phyloP scores from a whole-genome alignment of 306 rosid species.

The Cucurbita maxima region DNA sequence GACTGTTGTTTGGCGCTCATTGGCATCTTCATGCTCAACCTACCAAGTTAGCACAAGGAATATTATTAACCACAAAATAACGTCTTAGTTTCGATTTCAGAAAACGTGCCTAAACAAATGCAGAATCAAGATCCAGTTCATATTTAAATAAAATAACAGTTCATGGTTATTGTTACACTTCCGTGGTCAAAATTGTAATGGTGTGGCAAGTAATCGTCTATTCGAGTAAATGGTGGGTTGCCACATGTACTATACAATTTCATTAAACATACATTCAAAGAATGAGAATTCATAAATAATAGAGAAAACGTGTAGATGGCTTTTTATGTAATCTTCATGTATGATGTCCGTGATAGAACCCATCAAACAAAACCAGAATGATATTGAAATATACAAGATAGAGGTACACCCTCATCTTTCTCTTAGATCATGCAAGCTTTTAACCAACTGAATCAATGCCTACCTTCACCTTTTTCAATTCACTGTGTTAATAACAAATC shows the following conservation, averaged over 20 bases:
- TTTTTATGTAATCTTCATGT: neutral
- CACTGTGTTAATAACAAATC: neutral
- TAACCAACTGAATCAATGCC: neutral
- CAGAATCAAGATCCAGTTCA: neutral
- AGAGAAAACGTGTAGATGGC: too few relatives aligned
- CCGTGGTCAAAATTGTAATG: neutral
- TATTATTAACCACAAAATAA: neutral
- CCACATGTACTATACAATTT: too few relatives aligned
- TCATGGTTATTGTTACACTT: neutral
- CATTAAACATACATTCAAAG: too few relatives aligned
- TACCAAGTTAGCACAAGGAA: constrained; percentile 2
- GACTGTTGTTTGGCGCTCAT: constrained; percentile 32
- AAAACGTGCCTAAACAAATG: neutral
- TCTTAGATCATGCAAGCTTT: neutral
- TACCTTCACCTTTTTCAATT: neutral
- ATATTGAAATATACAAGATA: neutral
- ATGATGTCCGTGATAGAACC: neutral
- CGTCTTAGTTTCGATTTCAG: neutral
- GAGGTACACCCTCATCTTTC: neutral
- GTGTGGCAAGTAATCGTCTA: neutral
- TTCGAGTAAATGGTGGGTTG: neutral
- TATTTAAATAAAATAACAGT: neutral
- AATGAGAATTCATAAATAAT: too few relatives aligned
- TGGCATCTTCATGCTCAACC: constrained; percentile 40
- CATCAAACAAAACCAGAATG: neutral